A percentile compares a stretch with the other conserved stretches of the same genome.
Evolutionary conservation across 495 filamentous ascomycete species (phyloP).

Genomic region (Patellaria atrata): DNA sequence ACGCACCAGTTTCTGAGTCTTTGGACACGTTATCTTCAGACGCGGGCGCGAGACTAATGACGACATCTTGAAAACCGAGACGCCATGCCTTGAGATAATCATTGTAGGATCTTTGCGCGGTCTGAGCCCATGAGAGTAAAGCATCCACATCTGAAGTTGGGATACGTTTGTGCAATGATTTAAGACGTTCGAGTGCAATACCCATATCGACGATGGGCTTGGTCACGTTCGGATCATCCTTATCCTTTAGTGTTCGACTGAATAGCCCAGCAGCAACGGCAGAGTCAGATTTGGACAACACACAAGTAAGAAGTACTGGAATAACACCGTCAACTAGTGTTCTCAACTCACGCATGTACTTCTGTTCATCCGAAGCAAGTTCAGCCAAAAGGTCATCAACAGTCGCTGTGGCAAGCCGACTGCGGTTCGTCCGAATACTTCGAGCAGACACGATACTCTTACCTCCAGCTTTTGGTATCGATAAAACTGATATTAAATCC

Average conservation of each 20-base stretch:
- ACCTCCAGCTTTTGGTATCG: slow-evolving; percentile 39
- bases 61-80: slow-evolving; percentile 86
- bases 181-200: slow-evolving; percentile 70
- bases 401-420: slow-evolving; percentile 48
- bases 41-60: slow-evolving; percentile 77
- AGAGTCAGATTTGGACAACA: slow-evolving; percentile 58
- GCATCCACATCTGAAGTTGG: slow-evolving; percentile 53
- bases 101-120: slow-evolving; percentile 60
- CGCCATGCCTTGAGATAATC: slow-evolving; percentile 87
- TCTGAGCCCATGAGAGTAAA: slow-evolving; percentile 67
- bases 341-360: slow-evolving; percentile 84
- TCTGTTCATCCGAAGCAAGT: slow-evolving; percentile 67
- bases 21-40: slow-evolving; percentile 32
- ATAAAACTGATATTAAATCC: slow-evolving; percentile 85
- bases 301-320: slow-evolving; percentile 76
- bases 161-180: slow-evolving; percentile 61
- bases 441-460: slow-evolving; percentile 34
- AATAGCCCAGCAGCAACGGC: slow-evolving; percentile 56
- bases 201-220: slow-evolving; percentile 94
- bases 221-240: slow-evolving; percentile 50
- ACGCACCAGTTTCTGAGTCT: slow-evolving; percentile 34
- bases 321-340: slow-evolving; percentile 94
- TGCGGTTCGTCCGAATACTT: slow-evolving; percentile 57
- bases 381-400: slow-evolving; percentile 65
- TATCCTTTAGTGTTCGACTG: slow-evolving; percentile 34